phyloP scores from a whole-genome alignment of 2,329 filamentous ascomycete species.

The Corniculantispora saksenae region DNA sequence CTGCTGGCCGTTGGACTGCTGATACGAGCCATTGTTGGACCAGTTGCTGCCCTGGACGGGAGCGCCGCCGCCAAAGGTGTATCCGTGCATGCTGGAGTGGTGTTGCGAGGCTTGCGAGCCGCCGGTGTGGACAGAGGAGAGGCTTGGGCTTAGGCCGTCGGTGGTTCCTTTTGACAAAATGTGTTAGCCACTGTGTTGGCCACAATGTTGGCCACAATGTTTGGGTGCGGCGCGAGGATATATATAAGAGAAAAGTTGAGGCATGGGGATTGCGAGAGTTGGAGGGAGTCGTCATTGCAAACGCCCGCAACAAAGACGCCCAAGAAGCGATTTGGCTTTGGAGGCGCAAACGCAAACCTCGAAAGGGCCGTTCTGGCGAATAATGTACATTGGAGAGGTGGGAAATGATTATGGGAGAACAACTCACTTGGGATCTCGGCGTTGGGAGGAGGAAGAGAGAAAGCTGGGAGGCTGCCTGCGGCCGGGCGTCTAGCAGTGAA shows the following conservation, averaged over 20 bases:
- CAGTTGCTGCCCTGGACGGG: constrained; percentile 47
- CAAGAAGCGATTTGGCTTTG: too few species aligned
- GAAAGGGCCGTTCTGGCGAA: too few species aligned
- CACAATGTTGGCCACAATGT: too few species aligned
- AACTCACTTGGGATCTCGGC: constrained; percentile 39
- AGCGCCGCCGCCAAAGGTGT: too few species aligned
- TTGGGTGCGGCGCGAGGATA: background rate
- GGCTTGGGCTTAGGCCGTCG: constrained; percentile 63
- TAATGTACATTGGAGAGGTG: constrained; percentile 50
- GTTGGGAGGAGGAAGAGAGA: constrained; percentile 38
- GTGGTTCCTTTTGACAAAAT: constrained; percentile 46
- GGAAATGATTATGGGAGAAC: constrained; percentile 18
- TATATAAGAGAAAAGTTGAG: too few species aligned
- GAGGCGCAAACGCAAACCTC: too few species aligned
- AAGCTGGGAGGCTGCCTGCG: constrained; percentile 35
- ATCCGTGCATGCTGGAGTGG: constrained; percentile 51
- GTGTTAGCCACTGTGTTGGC: constrained; percentile 24
- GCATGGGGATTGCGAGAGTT: too few species aligned
- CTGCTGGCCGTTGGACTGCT: constrained; percentile 45
- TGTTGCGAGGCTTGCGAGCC: constrained; percentile 60
- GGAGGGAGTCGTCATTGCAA: too few species aligned
- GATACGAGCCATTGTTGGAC: background rate
- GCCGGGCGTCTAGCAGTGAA: constrained; percentile 38
- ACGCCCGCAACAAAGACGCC: too few species aligned
- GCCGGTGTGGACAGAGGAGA: constrained; percentile 61